Percentiles rank a stretch among this genome's conserved stretches.
phyloP scores from a whole-genome alignment of 2,329 filamentous ascomycete species.

The Fusarium mexicanum region DNA sequence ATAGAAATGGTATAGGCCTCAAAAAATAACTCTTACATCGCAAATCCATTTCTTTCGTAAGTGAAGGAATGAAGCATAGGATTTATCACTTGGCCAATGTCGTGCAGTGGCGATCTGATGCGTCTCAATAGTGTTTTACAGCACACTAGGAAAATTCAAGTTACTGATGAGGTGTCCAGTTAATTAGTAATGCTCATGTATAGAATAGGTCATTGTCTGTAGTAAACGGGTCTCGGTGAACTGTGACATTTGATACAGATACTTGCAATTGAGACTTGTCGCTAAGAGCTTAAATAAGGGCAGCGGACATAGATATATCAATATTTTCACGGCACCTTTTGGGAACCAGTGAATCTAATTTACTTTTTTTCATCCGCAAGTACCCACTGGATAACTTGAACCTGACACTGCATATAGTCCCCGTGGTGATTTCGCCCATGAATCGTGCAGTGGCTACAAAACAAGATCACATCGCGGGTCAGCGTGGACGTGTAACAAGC shows the following conservation, averaged over 20 bases:
- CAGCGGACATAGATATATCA: not conserved
- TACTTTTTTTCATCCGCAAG: rapidly evolving
- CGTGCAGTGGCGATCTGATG: rapidly evolving
- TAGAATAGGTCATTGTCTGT: rapidly evolving
- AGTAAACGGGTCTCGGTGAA: rapidly evolving
- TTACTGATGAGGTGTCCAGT: rapidly evolving
- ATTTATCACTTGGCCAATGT: not conserved
- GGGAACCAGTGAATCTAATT: not conserved
- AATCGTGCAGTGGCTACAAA: not conserved
- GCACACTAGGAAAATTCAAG: rapidly evolving
- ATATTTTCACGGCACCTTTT: not conserved
- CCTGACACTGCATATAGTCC: too few relatives aligned
- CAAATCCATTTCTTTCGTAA: rapidly evolving
- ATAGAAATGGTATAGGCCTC: rapidly evolving
- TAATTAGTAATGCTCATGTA: rapidly evolving
- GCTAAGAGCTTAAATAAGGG: rapidly evolving
- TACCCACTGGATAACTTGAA: rapidly evolving
- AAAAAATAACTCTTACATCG: too few relatives aligned
- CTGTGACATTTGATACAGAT: not conserved
- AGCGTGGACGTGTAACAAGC: rapidly evolving
- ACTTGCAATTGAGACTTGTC: not conserved
- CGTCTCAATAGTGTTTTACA: not conserved
- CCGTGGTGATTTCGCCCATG: rapidly evolving
- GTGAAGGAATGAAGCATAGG: rapidly evolving
- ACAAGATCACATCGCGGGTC: too few relatives aligned